phyloP scores from a whole-genome alignment of 2,329 filamentous ascomycete species.

The Exophiala viscosa region DNA sequence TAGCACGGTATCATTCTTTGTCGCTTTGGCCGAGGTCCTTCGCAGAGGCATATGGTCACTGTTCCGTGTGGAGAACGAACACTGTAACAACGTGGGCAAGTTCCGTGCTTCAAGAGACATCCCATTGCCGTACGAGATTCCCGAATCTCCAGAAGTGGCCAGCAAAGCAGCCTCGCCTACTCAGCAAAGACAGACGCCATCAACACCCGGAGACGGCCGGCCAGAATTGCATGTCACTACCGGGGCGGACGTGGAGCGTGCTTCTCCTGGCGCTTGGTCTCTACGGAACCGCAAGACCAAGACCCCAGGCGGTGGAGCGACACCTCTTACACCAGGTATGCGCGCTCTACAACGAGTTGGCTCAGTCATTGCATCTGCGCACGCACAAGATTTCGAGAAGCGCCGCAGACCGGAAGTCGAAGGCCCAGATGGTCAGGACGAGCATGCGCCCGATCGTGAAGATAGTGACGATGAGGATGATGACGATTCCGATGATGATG shows the following conservation, averaged over 20 bases:
- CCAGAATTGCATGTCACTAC: slow-evolving; percentile 14
- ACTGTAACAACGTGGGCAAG: slow-evolving; percentile 84
- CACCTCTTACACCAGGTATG: slow-evolving; percentile 30
- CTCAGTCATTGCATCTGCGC: slow-evolving; percentile 74
- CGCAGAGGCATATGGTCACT: slow-evolving; percentile 86
- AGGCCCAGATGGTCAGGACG: slow-evolving; percentile 31
- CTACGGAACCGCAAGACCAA: slow-evolving; percentile 28
- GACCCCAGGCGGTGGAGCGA: slow-evolving; percentile 15
- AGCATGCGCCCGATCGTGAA: not conserved
- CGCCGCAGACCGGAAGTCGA: slow-evolving; percentile 55
- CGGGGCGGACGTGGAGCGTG: slow-evolving; percentile 26
- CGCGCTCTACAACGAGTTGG: slow-evolving; percentile 49
- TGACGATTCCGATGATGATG: slow-evolving; percentile 36
- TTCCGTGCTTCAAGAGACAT: slow-evolving; percentile 88
- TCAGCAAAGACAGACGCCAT: slow-evolving; percentile 1
- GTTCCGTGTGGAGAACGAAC: slow-evolving; percentile 95
- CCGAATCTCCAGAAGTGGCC: slow-evolving; percentile 5
- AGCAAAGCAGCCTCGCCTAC: slow-evolving; percentile 13
- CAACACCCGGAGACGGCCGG: slow-evolving; percentile 8
- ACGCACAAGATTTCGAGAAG: slow-evolving; percentile 89
- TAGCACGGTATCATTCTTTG: slow-evolving; percentile 72
- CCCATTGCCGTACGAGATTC: slow-evolving; percentile 67
- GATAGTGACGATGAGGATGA: slow-evolving; percentile 38
- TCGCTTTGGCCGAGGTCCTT: slow-evolving; percentile 74
- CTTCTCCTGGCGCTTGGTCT: slow-evolving; percentile 6